phyloP scores from a whole-genome alignment of 192 early-diverging fungal species.

The Backusella parvicylindrica region DNA sequence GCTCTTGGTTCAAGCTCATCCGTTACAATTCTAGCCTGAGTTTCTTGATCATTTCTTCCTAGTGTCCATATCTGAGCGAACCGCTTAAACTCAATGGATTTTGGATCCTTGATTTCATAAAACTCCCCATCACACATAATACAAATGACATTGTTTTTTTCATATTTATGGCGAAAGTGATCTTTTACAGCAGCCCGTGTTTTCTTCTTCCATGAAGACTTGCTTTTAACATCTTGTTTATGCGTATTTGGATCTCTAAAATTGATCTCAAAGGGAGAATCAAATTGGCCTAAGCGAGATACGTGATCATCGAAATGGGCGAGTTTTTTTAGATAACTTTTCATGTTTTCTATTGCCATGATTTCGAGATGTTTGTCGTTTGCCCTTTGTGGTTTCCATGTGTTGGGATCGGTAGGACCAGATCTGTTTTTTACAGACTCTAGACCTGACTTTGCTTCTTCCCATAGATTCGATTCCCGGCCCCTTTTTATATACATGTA shows the following conservation, averaged over 20 bases:
- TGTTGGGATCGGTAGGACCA: constrained; percentile 53
- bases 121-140: constrained; percentile 81
- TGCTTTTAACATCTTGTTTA: constrained; percentile 3
- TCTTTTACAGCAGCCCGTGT: constrained; percentile 19
- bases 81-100: constrained; percentile 58
- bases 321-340: constrained; percentile 63
- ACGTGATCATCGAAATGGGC: constrained; percentile 47
- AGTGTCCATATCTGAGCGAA: constrained; percentile 65
- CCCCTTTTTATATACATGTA: constrained; percentile 32
- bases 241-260: constrained; percentile 39
- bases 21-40: constrained; percentile 17
- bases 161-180: constrained; percentile 10
- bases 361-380: constrained; percentile 67
- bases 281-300: constrained; percentile 63
- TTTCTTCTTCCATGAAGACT: constrained; percentile 5
- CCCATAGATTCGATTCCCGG: constrained; percentile 67
- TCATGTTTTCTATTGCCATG: constrained; percentile 56
- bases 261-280: constrained; percentile 49
- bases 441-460: constrained; percentile 39
- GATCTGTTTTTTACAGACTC: constrained; percentile 39
- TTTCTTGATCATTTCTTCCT: constrained; percentile 31
- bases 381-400: constrained; percentile 64
- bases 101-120: constrained; percentile 61
- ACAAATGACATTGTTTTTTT: constrained; percentile 48
- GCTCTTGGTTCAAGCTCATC: constrained; percentile 18